These are phyloP conservation scores for Scalesia atractyloides DNA, from an alignment of 129 eudicot genomes.

Conservation along the genomic window DNA sequence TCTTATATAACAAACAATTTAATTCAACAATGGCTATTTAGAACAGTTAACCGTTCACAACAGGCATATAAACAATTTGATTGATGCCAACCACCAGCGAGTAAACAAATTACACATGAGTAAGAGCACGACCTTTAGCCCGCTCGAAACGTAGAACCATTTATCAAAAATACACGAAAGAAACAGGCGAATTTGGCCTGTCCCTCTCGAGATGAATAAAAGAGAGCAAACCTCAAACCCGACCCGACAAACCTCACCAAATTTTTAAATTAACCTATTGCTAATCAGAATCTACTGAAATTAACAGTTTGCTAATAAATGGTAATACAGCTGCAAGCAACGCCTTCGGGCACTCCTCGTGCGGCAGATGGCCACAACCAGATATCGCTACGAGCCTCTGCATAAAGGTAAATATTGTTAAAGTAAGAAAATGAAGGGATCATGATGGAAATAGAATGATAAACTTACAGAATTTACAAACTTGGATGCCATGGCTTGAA, in stretches of 20 bases:
- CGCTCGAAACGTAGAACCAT: conserved; percentile 22
- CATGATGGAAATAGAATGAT: background rate
- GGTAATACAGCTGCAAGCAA: conserved; percentile 85
- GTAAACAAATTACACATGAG: conserved; percentile 40
- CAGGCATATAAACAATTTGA: conserved; percentile 38
- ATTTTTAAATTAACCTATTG: conserved; percentile 23
- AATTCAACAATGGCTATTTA: conserved; percentile 9
- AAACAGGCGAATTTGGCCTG: conserved; percentile 29
- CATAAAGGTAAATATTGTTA: conserved; percentile 16
- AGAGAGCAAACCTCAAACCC: conserved; percentile 11
- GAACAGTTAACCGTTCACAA: conserved; percentile 29
- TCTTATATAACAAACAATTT: conserved; percentile 29
- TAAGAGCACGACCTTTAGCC: conserved; percentile 23
- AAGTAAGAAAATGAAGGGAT: background rate
- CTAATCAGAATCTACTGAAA: conserved; percentile 40
- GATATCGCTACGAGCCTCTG: conserved; percentile 95
- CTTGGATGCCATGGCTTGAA: conserved; percentile 85
- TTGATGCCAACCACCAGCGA: conserved; percentile 12
- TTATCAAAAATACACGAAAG: conserved; percentile 39
- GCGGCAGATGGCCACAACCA: conserved; percentile 98
- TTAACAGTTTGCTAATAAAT: conserved; percentile 63
- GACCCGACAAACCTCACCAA: conserved; percentile 20
- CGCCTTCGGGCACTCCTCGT: conserved; percentile 97
- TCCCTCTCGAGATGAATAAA: conserved; percentile 36
- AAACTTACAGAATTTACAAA: conserved; percentile 87